These are phyloP conservation scores for Diospyros kaki DNA, from an alignment of 148 eudicot genomes.

Conservation along the genomic window DNA sequence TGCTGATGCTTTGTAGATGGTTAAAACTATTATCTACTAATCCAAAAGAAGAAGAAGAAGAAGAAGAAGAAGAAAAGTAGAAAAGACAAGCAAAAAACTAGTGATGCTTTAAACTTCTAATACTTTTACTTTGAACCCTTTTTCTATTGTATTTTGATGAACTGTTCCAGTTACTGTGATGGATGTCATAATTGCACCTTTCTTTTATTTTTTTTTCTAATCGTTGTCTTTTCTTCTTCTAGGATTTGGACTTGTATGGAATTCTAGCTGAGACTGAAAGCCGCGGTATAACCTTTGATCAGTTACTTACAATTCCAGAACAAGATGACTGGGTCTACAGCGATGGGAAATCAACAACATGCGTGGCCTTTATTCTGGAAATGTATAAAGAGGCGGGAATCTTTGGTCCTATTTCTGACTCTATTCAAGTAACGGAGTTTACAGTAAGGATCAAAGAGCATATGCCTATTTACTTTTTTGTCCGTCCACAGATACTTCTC, in stretches of 20 bases:
- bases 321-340: constrained; percentile 97
- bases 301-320: constrained; percentile 85
- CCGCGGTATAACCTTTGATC: constrained; percentile 76
- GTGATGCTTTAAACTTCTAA: neutral
- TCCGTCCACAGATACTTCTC: neutral
- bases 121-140: neutral
- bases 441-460: constrained; percentile 49
- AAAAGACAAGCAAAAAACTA: too few relatives aligned
- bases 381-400: constrained; percentile 98
- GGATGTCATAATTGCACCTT: neutral
- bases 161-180: neutral
- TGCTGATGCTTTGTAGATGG: too few relatives aligned
- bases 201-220: too few relatives aligned
- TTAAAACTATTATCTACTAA: too few relatives aligned
- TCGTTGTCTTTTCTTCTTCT: neutral
- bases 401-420: constrained; percentile 60
- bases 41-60: too few relatives aligned
- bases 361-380: constrained; percentile 89
- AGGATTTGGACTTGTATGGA: constrained; percentile 82
- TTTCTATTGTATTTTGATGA: neutral
- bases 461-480: neutral
- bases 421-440: constrained; percentile 97
- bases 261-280: constrained; percentile 77
- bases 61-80: too few relatives aligned
- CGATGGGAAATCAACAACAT: constrained; percentile 95